Percentiles rank a stretch among this genome's conserved stretches.
phyloP scores from a whole-genome alignment of 345 rosid species.

The Viola odorata region DNA sequence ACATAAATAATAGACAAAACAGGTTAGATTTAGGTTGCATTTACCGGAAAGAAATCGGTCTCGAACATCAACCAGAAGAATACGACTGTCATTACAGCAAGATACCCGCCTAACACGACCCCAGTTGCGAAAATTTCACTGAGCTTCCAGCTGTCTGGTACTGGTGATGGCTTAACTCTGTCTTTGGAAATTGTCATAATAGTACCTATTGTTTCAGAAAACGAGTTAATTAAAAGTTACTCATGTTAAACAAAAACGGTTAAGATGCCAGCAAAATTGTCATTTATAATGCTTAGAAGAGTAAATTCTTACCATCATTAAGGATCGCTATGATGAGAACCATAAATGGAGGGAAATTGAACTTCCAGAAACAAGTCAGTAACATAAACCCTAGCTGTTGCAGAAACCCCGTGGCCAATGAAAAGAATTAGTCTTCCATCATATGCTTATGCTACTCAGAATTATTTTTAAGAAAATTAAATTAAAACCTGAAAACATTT shows the following conservation, averaged over 20 bases:
- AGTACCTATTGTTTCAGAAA: constrained; percentile 36
- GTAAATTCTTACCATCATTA: constrained; percentile 47
- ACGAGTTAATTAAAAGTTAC: too few relatives aligned
- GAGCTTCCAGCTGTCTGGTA: constrained; percentile 88
- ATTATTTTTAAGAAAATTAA: not conserved
- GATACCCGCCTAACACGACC: constrained; percentile 64
- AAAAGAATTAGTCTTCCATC: not conserved
- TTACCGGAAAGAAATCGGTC: constrained; percentile 63
- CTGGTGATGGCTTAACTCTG: constrained; percentile 83
- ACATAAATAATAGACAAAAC: not conserved
- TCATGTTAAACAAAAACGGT: not conserved
- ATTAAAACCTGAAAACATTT: not conserved
- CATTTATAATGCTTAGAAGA: not conserved
- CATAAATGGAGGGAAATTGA: constrained; percentile 83
- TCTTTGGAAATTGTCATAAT: constrained; percentile 95
- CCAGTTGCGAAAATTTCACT: constrained; percentile 89
- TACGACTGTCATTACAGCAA: constrained; percentile 60
- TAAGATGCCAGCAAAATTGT: not conserved
- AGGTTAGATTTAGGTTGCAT: not conserved
- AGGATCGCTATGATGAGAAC: constrained; percentile 79
- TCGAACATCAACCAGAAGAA: constrained; percentile 65
- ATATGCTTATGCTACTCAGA: not conserved
- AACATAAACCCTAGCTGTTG: constrained; percentile 67
- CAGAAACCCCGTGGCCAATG: too few relatives aligned
- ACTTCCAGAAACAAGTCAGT: constrained; percentile 61